Percentiles rank a stretch among this genome's conserved stretches.
Evolutionary conservation across 2,329 filamentous ascomycete species (phyloP).

Genomic region (Tolypocladium guangdongense): DNA sequence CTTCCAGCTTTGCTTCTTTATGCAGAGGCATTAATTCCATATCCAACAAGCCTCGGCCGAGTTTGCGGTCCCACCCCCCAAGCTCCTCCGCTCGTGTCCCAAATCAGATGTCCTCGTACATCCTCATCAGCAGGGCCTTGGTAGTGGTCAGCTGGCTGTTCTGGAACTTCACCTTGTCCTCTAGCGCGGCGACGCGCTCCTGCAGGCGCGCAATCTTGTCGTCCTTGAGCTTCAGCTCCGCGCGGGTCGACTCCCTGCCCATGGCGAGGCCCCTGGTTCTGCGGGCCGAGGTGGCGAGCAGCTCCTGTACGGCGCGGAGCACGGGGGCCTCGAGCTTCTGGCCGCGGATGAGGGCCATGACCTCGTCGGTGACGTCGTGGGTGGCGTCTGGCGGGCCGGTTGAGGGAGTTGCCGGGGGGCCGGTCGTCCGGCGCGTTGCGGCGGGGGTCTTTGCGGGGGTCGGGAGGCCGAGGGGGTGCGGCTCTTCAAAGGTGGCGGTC

Average conservation of each 20-base stretch:
- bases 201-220: slow-evolving; percentile 25
- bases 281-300: slow-evolving; percentile 45
- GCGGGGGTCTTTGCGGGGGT: slow-evolving; percentile 8
- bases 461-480: not conserved
- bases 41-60: not conserved
- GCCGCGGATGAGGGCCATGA: slow-evolving; percentile 37
- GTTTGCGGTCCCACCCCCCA: not conserved
- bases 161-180: slow-evolving; percentile 22
- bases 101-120: slow-evolving; percentile 20
- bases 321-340: slow-evolving; percentile 27
- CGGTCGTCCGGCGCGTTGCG: not conserved
- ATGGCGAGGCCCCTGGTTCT: slow-evolving; percentile 49
- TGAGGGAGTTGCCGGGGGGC: slow-evolving; percentile 3
- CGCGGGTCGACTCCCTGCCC: slow-evolving; percentile 55
- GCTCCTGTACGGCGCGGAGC: slow-evolving; percentile 24
- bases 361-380: slow-evolving; percentile 30
- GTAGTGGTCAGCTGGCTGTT: slow-evolving; percentile 24
- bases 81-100: not conserved
- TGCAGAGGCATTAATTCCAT: no score
- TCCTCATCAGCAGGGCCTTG: slow-evolving; percentile 25
- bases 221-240: slow-evolving; percentile 52
- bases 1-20: no score
- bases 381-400: slow-evolving; percentile 7
- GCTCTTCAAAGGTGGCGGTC: slow-evolving; percentile 19
- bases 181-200: slow-evolving; percentile 24